phyloP scores from a whole-genome alignment of 2,329 filamentous ascomycete genomes.

The Pseudogymnoascus sp. region DNA sequence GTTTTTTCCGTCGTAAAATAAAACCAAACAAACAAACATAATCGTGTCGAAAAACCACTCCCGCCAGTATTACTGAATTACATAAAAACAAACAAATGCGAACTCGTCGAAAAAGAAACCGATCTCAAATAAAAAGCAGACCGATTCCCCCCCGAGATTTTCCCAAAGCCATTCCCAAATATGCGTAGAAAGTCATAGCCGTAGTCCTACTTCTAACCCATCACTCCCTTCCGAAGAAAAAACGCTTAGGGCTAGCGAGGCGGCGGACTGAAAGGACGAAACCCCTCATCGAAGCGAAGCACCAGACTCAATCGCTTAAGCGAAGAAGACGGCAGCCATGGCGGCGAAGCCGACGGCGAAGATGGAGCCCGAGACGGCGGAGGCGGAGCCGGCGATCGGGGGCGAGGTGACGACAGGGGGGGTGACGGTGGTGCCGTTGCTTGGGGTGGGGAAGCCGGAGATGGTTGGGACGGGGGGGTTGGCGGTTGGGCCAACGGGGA shows the following conservation, averaged over 20 bases:
- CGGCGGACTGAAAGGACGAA: background rate
- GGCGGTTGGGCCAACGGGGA: background rate
- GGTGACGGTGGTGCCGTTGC: constrained; percentile 11
- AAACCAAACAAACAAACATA: background rate
- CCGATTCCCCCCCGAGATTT: background rate
- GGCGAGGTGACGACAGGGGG: constrained; percentile 14
- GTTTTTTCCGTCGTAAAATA: background rate
- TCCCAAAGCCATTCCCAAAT: background rate
- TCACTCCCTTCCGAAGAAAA: background rate
- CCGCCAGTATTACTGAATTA: too few relatives aligned
- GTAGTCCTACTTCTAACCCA: background rate
- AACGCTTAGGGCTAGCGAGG: background rate
- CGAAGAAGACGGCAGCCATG: constrained; percentile 25
- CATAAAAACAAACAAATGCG: too few relatives aligned
- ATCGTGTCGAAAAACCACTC: too few relatives aligned
- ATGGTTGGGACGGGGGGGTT: background rate
- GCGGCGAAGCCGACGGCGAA: constrained; percentile 22
- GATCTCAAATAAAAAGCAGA: background rate
- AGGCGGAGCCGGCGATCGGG: constrained; percentile 22
- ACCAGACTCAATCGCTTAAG: constrained; percentile 19
- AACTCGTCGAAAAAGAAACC: too few relatives aligned
- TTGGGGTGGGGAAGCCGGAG: constrained; percentile 15
- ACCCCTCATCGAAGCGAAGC: background rate
- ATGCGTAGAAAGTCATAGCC: constrained; percentile 1
- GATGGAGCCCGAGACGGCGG: constrained; percentile 25